Percentiles rank a stretch among this genome's conserved stretches.
Conservation (phyloP, 257 asterid species). For the Solanum pinnatisectum region DNA sequence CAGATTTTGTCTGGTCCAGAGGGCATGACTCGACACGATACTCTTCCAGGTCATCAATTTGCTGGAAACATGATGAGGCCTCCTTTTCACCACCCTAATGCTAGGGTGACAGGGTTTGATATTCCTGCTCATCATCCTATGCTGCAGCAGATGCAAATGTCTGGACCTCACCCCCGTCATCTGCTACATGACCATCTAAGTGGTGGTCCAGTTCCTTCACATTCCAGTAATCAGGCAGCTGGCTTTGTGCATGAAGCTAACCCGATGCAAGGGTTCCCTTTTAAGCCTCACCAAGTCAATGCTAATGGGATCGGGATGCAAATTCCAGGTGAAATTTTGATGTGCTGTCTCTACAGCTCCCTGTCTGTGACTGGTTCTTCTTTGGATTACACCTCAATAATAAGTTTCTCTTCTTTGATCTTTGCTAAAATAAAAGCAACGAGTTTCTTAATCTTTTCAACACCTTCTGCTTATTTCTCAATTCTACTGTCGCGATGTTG, state of each 20-base stretch:
- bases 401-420: background rate
- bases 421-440: background rate
- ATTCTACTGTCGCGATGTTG: background rate
- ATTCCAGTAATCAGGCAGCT: conserved; percentile 41
- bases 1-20: conserved; percentile 47
- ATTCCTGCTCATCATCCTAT: conserved; percentile 41
- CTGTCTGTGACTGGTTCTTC: background rate
- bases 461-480: background rate
- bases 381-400: background rate
- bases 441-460: background rate
- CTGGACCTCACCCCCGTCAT: conserved; percentile 42
- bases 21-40: conserved; percentile 28
- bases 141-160: conserved; percentile 61
- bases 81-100: conserved; percentile 46
- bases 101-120: conserved; percentile 50
- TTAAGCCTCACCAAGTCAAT: conserved; percentile 40
- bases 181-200: conserved; percentile 35
- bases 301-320: conserved; percentile 43
- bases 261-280: conserved; percentile 51
- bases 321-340: conserved; percentile 39
- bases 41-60: conserved; percentile 41
- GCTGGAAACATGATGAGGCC: conserved; percentile 39
- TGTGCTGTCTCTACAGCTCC: background rate
- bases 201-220: conserved; percentile 34
- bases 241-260: conserved; percentile 45